Percentiles rank a stretch among this genome's conserved stretches.
Conservation (phyloP, 2,329 filamentous ascomycete species). For the Sporothrix euskadiensis region DNA sequence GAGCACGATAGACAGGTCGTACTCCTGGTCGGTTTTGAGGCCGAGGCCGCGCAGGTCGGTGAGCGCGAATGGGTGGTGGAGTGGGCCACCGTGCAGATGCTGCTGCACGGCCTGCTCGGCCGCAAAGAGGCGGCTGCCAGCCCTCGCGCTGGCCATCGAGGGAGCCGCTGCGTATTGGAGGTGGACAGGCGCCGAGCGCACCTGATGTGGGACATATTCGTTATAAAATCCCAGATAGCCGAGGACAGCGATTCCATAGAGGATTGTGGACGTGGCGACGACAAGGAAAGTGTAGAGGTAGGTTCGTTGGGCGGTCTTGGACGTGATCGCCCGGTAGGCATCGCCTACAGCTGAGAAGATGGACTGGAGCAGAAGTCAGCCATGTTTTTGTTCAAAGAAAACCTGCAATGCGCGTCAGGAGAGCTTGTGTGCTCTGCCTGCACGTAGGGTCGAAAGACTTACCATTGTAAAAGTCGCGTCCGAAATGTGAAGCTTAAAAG, state of each 20-base stretch:
- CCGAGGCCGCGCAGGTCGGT: constrained; percentile 49
- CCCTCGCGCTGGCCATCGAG: background rate
- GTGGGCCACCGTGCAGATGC: constrained; percentile 34
- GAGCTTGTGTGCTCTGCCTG: background rate
- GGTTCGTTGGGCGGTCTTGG: constrained; percentile 52
- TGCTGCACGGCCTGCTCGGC: constrained; percentile 16
- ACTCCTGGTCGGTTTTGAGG: constrained; percentile 71
- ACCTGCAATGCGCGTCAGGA: background rate
- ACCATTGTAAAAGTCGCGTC: constrained; percentile 18
- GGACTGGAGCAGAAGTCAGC: background rate
- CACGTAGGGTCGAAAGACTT: background rate
- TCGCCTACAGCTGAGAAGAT: constrained; percentile 6
- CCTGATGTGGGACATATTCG: constrained; percentile 57
- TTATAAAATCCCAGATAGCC: constrained; percentile 57
- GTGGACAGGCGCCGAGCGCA: constrained; percentile 54
- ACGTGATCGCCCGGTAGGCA: constrained; percentile 47
- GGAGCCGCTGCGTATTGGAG: constrained; percentile 56
- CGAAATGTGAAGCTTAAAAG: background rate
- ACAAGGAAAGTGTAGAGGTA: constrained; percentile 52
- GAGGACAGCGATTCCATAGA: constrained; percentile 52
- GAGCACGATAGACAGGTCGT: constrained; percentile 78
- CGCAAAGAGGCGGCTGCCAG: constrained; percentile 2
- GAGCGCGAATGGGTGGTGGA: constrained; percentile 55
- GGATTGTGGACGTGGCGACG: constrained; percentile 44
- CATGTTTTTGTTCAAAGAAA: background rate